These are phyloP conservation scores for Aspergillus avenaceus DNA, from an alignment of 495 filamentous ascomycete genomes.

Conservation along the genomic window DNA sequence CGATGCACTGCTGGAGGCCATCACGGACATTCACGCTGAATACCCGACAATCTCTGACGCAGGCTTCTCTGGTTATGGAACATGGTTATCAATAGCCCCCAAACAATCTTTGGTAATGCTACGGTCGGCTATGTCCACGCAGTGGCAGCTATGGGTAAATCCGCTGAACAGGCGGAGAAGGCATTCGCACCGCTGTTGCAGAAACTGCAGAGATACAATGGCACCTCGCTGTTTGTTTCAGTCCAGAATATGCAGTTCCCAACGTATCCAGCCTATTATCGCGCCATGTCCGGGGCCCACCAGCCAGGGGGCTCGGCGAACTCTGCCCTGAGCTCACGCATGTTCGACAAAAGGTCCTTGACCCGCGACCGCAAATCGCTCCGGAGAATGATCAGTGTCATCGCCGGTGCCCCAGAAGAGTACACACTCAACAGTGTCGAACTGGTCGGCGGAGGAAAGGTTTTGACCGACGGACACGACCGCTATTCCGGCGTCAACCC, in stretches of 20 bases:
- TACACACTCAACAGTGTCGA: conserved; percentile 26
- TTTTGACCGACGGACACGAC: conserved; percentile 16
- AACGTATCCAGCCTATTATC: conserved; percentile 31
- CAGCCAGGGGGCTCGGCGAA: conserved; percentile 17
- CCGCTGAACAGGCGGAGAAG: conserved; percentile 15
- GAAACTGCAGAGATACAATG: conserved; percentile 21
- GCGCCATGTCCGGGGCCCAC: conserved; percentile 23
- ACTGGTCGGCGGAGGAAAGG: conserved; percentile 36
- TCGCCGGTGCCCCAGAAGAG: conserved; percentile 23
- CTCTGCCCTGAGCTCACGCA: conserved; percentile 29
- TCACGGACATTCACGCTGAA: conserved; percentile 9
- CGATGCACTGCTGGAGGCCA: conserved; percentile 8
- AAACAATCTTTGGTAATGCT: conserved; percentile 18
- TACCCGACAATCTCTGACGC: conserved; percentile 19
- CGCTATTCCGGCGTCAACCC: conserved; percentile 35
- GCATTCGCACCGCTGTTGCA: conserved; percentile 19
- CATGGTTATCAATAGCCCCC: conserved; percentile 25
- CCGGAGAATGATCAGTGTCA: conserved; percentile 20
- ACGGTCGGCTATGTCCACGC: conserved; percentile 31
- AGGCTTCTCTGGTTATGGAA: conserved; percentile 34
- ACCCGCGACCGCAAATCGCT: conserved; percentile 17
- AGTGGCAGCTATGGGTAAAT: conserved; percentile 24
- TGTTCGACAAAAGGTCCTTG: conserved; percentile 32
- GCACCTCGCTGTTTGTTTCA: conserved; percentile 22
- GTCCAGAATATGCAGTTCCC: conserved; percentile 26